Evolutionary conservation across 805 yeast genomes (phyloP), one percentile per base, ranked within the genome.

Genomic region (Ascoidea rubescens): DNA sequence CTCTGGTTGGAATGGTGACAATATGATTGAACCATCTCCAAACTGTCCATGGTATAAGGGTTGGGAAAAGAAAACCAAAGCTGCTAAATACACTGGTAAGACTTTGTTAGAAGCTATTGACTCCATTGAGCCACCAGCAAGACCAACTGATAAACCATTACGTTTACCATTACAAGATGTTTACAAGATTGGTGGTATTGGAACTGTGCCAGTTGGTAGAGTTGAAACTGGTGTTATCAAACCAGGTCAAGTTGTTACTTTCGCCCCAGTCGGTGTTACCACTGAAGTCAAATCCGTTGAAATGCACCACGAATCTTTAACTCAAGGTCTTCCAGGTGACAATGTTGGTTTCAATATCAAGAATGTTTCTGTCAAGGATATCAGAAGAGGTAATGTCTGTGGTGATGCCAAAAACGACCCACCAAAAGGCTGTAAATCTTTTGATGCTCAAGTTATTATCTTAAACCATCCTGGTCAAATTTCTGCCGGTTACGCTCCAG

Each of bases 391-490:
- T 77, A 87, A 87, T 86, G 90, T 87, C 62, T 77, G 86, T 73
- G 89, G 93, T 78, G 89, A 84, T 80, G 80, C 89, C 71, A 81
- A 83, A 81, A 79, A 82, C 79, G 93, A 86, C 70, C 90, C 93
- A 67, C 91, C 93, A 67, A 70, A 75, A 74, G 91, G 79, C 63
- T 72, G 80, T 68, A 84, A 76, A 61, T 82, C 88, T 67, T 85
- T 86, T 88, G 77, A 77, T 71, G 87, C 91, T 67, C 89, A 85
- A 74, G 87, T 86, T 60, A 84, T 86, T 66, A 79, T 86, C 74
- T 80, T 86, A 76, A 85, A 85, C 84, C 90, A 85, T 76, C 90
- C 93, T 60, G 91, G 95, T 80, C 93, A 87, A 74, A 78, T 87
- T 71, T 75, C 90, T 66, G 82, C 90, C 63, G 95, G 95, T 68